Evolutionary conservation across 2,329 filamentous ascomycete species (phyloP).

Genomic region (Ophiosphaerella narmari): DNA sequence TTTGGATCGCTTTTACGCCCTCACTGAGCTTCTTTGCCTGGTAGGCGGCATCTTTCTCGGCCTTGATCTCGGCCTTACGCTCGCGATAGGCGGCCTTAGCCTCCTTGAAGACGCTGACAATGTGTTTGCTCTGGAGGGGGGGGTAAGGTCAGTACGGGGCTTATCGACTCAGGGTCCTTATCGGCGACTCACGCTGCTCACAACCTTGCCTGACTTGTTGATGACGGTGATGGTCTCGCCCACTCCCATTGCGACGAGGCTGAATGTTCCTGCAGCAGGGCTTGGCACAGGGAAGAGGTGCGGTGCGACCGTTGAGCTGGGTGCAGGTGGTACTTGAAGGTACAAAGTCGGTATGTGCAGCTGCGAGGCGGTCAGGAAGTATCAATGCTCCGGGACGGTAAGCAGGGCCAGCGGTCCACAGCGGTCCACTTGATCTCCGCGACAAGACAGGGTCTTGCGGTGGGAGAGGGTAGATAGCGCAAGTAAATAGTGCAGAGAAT

Average conservation of each 20-base stretch:
- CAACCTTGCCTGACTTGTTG: slow-evolving; percentile 88
- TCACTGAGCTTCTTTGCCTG: slow-evolving; percentile 65
- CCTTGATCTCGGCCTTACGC: slow-evolving; percentile 80
- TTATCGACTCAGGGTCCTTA: slow-evolving; percentile 9
- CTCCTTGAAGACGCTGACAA: slow-evolving; percentile 89
- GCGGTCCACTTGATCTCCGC: slow-evolving; percentile 20
- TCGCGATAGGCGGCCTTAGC: slow-evolving; percentile 86
- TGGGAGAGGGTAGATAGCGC: too few relatives aligned
- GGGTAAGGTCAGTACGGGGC: slow-evolving; percentile 21
- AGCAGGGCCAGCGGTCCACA: slow-evolving; percentile 25
- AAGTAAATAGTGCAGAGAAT: too few relatives aligned
- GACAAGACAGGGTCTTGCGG: slow-evolving; percentile 6
- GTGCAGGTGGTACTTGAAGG: slow-evolving; percentile 20
- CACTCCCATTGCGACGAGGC: slow-evolving; percentile 43
- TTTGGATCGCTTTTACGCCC: slow-evolving; percentile 55
- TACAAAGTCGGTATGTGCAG: slow-evolving; percentile 3
- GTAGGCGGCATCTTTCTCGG: slow-evolving; percentile 65
- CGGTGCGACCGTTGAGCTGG: slow-evolving; percentile 21
- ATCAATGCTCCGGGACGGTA: slow-evolving; percentile 34
- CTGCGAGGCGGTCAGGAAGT: slow-evolving; percentile 36
- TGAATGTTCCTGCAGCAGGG: slow-evolving; percentile 19
- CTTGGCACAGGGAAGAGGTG: slow-evolving; percentile 23
- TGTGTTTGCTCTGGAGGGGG: slow-evolving; percentile 76
- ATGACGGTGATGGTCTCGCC: slow-evolving; percentile 85
- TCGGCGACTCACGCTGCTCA: slow-evolving; percentile 72